Evolutionary conservation across 106 monocot genomes (phyloP), one percentile per base, ranked within the genome.

Genomic region (Narthecium ossifragum): DNA sequence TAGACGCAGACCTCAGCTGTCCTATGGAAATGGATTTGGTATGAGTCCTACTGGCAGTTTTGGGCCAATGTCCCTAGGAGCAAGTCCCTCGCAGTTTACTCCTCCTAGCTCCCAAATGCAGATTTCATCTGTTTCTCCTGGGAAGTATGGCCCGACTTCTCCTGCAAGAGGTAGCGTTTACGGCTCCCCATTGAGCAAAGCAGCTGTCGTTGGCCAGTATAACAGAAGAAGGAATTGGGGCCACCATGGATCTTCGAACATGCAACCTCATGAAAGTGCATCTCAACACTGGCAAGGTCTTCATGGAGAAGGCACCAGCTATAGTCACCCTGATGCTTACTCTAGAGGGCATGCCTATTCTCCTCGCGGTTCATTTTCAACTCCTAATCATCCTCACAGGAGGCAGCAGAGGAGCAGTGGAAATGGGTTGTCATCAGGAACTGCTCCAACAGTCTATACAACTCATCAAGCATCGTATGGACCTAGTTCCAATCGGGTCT

Each of bases 71-170:
- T 81, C 98, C 40, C 73, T 98, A 7, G 98, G 98, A 49, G 91
- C 64, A 31, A 98, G 98, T 67, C 98, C 98, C n/a, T 86, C 94
- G 11, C 94, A 96, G 37, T 96, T 78, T 74, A 86, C 90, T 28
- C 85, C 93, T 57, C 93, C 88, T 46, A 77, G 67, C 31, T 75
- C 85, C 33, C 93, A 93, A 39, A 71, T 85, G 61, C 81, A 78
- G 57, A 58, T 83, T 47, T 53, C 83, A 39, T 51, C 52, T 58
- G 54, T 62, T 78, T 82, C 93, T 51, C 82, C 79, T 51, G 85
- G 82, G 63, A 85, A 78, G 58, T 88, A 80, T 74, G 87, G 81
- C 2, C 66, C 86, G 25, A 77, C 79, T 51, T 86, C 96, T 70
- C 86, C 94, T 43, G 75, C 78, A 47, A 86, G 90, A 52, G 77